Evolutionary conservation across 1,284 basidiomycete genomes (phyloP).

Genomic region (Malassezia psittaci): DNA sequence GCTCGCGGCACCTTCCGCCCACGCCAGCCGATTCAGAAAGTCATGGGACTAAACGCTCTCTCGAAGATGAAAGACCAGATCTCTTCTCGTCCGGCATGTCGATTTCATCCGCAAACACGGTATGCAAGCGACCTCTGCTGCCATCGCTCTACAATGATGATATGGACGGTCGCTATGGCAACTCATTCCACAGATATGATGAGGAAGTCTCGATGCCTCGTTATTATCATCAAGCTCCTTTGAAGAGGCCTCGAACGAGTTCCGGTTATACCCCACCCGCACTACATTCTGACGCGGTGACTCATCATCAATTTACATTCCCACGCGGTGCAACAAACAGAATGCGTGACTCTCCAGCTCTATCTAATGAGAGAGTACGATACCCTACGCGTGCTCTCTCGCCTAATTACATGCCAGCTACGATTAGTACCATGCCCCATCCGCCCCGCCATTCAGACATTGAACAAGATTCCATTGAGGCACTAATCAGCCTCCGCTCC

Average conservation of each 20-base stretch:
- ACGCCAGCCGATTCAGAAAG: not conserved
- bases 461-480: conserved; percentile 6
- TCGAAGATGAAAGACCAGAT: not conserved
- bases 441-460: not conserved
- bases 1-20: not conserved
- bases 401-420: not conserved
- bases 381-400: not conserved
- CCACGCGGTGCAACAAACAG: not conserved
- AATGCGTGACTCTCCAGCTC: not conserved
- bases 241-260: no score
- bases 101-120: not conserved
- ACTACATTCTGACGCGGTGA: no score
- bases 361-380: not conserved
- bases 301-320: not conserved
- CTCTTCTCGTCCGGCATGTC: not conserved
- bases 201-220: no score
- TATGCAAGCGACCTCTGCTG: not conserved
- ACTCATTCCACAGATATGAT: no score
- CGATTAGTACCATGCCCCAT: not conserved
- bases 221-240: no score
- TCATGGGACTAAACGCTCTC: conserved; percentile 1
- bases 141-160: not conserved
- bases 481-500: conserved; percentile 4
- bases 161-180: not conserved
- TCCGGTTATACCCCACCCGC: no score